Percentiles rank a stretch among this genome's conserved stretches.
These are phyloP conservation scores for Paragyromitra xinjiangensis DNA, from an alignment of 495 filamentous ascomycete genomes.

Conservation along the genomic window DNA sequence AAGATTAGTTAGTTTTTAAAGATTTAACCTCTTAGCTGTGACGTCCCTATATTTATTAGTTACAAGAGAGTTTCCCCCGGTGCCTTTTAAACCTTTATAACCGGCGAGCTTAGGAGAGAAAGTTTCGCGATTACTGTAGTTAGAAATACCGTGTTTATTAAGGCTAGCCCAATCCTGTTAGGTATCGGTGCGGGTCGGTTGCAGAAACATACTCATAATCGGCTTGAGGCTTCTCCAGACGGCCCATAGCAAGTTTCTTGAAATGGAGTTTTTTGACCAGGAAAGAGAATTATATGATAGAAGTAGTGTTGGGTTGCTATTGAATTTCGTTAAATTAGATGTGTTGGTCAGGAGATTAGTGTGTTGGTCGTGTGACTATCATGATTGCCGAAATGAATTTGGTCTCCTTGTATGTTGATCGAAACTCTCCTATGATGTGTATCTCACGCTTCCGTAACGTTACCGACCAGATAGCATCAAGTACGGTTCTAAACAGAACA, in stretches of 20 bases:
- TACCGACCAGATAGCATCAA: neutral
- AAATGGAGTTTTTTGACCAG: neutral
- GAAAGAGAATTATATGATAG: neutral
- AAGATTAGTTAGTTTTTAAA: neutral
- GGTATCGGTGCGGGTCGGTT: neutral
- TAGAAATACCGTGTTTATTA: neutral
- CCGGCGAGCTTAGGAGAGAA: too few species aligned
- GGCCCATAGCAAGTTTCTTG: neutral
- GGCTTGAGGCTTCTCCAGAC: too few species aligned
- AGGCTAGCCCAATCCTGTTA: neutral
- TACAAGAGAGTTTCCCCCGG: too few species aligned
- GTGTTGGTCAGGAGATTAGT: neutral
- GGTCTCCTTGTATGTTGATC: slow-evolving; percentile 13
- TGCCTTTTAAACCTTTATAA: neutral
- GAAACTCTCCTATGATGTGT: neutral
- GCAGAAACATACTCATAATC: neutral
- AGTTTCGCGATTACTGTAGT: neutral
- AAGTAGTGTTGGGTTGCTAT: neutral
- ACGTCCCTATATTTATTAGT: neutral
- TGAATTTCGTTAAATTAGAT: slow-evolving; percentile 5
- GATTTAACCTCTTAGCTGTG: neutral
- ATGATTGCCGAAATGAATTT: slow-evolving; percentile 15
- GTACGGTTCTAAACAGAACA: neutral
- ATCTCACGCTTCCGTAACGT: neutral
- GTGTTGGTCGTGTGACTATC: slow-evolving; percentile 5